Base-by-base conservation (phyloP, 2,329 filamentous ascomycete species). In the Alternaria sp. region DNA sequence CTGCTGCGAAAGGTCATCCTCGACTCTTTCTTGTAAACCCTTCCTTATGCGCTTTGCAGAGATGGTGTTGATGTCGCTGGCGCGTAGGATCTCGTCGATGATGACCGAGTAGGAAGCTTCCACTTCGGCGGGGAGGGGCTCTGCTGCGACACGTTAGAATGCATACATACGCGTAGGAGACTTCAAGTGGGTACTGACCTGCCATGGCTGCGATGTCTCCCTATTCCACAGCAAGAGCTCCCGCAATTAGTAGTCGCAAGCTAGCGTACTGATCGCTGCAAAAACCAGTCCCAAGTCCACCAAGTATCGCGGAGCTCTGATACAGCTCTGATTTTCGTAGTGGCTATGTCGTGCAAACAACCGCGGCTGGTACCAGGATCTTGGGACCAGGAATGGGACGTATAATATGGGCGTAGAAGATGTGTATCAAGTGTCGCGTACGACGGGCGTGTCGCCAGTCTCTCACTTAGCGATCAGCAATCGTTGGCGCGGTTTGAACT, bases 1-100 rank as follows among this genome's bases (percentile, higher is more conserved):
- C 67, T 88, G 83, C 51, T 82, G 81, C 51, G 84, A 82, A 66
- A 88, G 82, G 75, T 89, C 86, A 79, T 86, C 80, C 69, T 84
- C 82, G 52, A 88, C 82, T 60, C 78, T 79, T 68, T 85, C 85
- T 71, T 88, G 85, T 39, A 89, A 79, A 28, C 84, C 85, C 74
- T 86, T 87, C 64, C 86, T 84, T 74, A 89, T 88, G 67, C 82
- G 81, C 78, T 89, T 89, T 59, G 86, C 85, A 34, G 87, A 88
- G 63, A 89, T 84, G 53, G 85, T 88, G 63, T 85, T 85, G 29
- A 89, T 79, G 68, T 89, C 86, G 71, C 85, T 86, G 54, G 78
- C 78, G 42, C 81, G 81, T 50, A 89, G 80, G 66, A 89, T 89
- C 31, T 80, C 79, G 74, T 89, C 87, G 67, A 89, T 89, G 72